phyloP scores from a whole-genome alignment of 495 filamentous ascomycete species.

The Mycothermus thermophilus region DNA sequence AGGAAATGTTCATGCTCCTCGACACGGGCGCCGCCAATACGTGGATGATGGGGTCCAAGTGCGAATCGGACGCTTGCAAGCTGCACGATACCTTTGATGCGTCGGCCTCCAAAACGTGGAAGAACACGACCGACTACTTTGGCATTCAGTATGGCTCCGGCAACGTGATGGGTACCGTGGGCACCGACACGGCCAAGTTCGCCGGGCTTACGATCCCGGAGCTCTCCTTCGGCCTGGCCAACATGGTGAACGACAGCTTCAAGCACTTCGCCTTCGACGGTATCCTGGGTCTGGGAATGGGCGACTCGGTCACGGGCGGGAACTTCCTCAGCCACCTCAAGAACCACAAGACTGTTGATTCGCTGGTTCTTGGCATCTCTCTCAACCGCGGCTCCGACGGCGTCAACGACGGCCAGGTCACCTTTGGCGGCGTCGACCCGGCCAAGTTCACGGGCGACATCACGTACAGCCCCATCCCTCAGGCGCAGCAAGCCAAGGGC shows the following conservation, averaged over 20 bases:
- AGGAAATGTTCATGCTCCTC: slow-evolving; percentile 56
- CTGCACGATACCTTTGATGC: slow-evolving; percentile 53
- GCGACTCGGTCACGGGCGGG: slow-evolving; percentile 32
- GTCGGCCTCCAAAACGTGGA: slow-evolving; percentile 42
- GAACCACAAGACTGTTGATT: slow-evolving; percentile 40
- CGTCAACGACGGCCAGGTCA: slow-evolving; percentile 57
- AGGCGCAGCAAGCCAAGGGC: slow-evolving; percentile 15
- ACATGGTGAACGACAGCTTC: slow-evolving; percentile 54
- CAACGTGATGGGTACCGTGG: slow-evolving; percentile 46
- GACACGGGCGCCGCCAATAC: slow-evolving; percentile 68
- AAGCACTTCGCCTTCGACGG: slow-evolving; percentile 67
- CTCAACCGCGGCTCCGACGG: slow-evolving; percentile 50
- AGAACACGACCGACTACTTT: slow-evolving; percentile 36
- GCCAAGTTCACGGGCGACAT: slow-evolving; percentile 52
- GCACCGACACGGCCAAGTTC: slow-evolving; percentile 47
- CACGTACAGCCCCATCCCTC: slow-evolving; percentile 40
- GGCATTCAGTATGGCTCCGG: slow-evolving; percentile 60
- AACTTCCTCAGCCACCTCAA: slow-evolving; percentile 50
- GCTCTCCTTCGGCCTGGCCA: slow-evolving; percentile 56
- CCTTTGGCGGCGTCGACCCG: slow-evolving; percentile 56
- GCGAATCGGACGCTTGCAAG: slow-evolving; percentile 45
- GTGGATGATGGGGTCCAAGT: slow-evolving; percentile 62
- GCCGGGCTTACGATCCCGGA: slow-evolving; percentile 47
- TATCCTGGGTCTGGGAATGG: slow-evolving; percentile 63
- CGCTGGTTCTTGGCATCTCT: slow-evolving; percentile 55